These are phyloP conservation scores for Pichia cactophila DNA, from an alignment of 1,139 yeast species.

Conservation along the genomic window DNA sequence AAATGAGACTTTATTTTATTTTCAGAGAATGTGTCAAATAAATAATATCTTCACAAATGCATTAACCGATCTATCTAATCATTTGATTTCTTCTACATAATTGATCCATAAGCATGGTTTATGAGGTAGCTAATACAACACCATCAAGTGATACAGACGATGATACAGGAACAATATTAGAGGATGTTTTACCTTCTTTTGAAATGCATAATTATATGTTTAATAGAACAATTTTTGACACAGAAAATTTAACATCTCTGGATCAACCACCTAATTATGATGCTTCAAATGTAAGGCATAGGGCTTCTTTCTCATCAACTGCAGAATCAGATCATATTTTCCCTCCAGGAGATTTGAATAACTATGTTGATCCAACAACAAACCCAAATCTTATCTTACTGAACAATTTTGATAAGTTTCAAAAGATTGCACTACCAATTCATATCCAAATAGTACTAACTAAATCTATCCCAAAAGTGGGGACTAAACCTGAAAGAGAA, in stretches of 20 bases:
- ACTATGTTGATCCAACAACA: conserved; percentile 16
- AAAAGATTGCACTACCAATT: conserved; percentile 27
- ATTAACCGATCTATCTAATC: too few species aligned
- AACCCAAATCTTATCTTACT: conserved; percentile 28
- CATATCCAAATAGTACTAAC: conserved; percentile 32
- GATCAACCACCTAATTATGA: conserved; percentile 21
- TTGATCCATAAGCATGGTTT: neutral
- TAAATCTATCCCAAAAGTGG: conserved; percentile 29
- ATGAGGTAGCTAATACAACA: neutral
- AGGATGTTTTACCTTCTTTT: conserved; percentile 53
- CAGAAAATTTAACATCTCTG: conserved; percentile 11
- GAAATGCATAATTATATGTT: conserved; percentile 55
- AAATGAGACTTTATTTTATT: too few species aligned
- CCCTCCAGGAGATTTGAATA: conserved; percentile 5
- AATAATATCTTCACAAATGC: too few species aligned
- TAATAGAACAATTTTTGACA: conserved; percentile 31
- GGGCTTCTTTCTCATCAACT: neutral
- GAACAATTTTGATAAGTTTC: conserved; percentile 31
- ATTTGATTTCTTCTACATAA: neutral
- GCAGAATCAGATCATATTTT: neutral
- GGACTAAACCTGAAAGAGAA: conserved; percentile 27
- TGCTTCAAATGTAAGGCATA: conserved; percentile 5
- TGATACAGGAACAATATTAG: conserved; percentile 11
- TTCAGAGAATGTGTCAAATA: too few species aligned
- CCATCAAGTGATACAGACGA: neutral